Evolutionary conservation across 176 grass and related monocot genomes (phyloP).

Genomic region (Ensete glaucum): DNA sequence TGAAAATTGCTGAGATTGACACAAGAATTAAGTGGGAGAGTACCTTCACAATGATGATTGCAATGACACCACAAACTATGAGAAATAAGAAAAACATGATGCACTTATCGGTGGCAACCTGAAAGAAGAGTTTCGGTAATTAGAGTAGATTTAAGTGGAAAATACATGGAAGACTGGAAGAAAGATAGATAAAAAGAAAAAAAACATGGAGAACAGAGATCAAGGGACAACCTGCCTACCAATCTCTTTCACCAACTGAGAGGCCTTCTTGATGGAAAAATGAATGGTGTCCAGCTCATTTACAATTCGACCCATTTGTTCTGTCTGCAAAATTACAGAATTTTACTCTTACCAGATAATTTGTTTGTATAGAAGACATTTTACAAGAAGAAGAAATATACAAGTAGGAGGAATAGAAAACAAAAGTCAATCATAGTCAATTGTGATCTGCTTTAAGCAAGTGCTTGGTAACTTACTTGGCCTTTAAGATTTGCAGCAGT

Average conservation of each 20-base stretch:
- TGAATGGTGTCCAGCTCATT: conserved; percentile 50
- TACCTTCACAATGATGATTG: conserved; percentile 96
- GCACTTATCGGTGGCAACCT: conserved; percentile 99
- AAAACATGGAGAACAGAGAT: background rate
- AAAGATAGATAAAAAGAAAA: background rate
- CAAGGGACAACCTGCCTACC: conserved; percentile 34
- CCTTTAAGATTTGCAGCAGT: conserved; percentile 76
- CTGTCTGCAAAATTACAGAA: conserved; percentile 33
- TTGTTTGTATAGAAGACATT: conserved; percentile 6
- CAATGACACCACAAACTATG: conserved; percentile 88
- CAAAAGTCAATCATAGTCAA: background rate
- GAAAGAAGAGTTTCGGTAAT: conserved; percentile 17
- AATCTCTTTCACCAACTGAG: conserved; percentile 54
- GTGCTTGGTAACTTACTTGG: conserved; percentile 56
- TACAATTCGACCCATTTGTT: conserved; percentile 52
- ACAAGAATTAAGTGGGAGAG: conserved; percentile 7
- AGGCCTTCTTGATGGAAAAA: conserved; percentile 51
- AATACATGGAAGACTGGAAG: no score
- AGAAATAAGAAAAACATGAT: conserved; percentile 79
- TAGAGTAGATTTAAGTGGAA: background rate
- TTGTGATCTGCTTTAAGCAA: background rate
- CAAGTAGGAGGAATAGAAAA: conserved; percentile 2
- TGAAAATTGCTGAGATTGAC: background rate
- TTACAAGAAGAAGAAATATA: background rate
- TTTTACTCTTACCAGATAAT: background rate